Base-by-base conservation (phyloP, 805 yeast species). In the Metschnikowia colocasiae region DNA sequence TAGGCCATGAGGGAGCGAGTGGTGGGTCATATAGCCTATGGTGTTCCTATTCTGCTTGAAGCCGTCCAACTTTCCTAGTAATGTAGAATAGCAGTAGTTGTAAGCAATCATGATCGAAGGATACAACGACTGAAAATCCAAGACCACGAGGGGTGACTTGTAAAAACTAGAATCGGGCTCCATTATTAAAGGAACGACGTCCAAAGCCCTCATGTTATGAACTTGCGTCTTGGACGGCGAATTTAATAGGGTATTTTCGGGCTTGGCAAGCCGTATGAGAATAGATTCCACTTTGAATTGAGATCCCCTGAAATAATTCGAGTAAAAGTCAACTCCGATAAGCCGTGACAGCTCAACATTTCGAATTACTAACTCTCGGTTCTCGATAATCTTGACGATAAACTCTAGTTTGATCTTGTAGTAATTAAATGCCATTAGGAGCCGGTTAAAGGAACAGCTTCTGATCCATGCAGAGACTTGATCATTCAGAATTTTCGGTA, bases 21-120 rank as follows among this genome's bases (percentile, higher is more conserved):
- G 54, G 43, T 68, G 60, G 10, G 76, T 71, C 18, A 83, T 61
- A 25, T 79, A 78, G 1, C 94, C 94, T 12, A 83, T 59, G 13
- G 63, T 63, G 54, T 81, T 84, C 33, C 65, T 67, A 1, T 58
- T 58, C 0, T 76, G 75, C 23, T 71, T 64, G 53, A 79, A 77
- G 7, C 80, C 82, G 41, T 78, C 71, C 19, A 87, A 60, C 46
- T 80, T 70, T 1, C 94, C 92, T 2, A 87, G 47, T 41, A 85
- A 60, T 0, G 94, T 87, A 0, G 92, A 82, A 56, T 81, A 87
- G 59, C 96, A 92, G 54, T 94, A 71, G 64, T 94, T 94, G 67
- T 94, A 98, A 0, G 99, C 99, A 95, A 95, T 94, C 96, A 94
- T 91, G 59, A 94, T 94, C 49, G 97, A 91, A 0, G 99, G 99